Base-by-base conservation (phyloP, 2,329 filamentous ascomycete genomes). In the Tolypocladium ovalisporum region DNA sequence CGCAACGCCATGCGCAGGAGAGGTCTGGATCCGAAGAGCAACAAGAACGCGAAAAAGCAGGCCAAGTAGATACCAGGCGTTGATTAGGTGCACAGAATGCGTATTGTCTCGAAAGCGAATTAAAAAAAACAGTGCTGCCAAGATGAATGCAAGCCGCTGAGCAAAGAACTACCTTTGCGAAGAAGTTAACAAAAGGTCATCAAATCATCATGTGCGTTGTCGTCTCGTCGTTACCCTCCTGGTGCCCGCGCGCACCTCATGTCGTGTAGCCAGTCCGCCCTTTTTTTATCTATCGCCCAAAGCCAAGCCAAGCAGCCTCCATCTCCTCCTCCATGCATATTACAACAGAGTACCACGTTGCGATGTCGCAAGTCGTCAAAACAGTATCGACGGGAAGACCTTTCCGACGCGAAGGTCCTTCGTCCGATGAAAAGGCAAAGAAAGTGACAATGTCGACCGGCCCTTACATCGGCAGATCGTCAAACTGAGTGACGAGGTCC, bases 1-100 rank as follows among this genome's bases (percentile, higher is more conserved):
- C 81, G 83, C 62, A 90, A 87, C 66, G 82, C 84, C 59, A 81
- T 91, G 78, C 83, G 87, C 64, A 83, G 84, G 66, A 86, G 88
- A 68, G 89, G 89, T 59, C 72, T 92, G 56, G 84, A 92, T 70
- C 88, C 88, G 1, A 84, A 81, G 67, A 84, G 80, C 32, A 72
- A 75, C 52, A 61, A 63, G 54, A 72, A 67, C 63, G 68, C 71
- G 60, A 62, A 62, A 54, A 57, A 56, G 36, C 57, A 60, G 59
- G 55, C 56, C 54, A 60, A 63, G 52, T 61, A 60, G 60, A 57
- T 56, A 37, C 42, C 44, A 56, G 47, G 29, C 19, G 29, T 52
- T 35, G 10, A 22, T 22, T 24, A 54, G 56, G 36, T 54, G 53
- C 51, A 52, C 19, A 52, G 39, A 39, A 54, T 54, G 29, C 39